phyloP scores from a whole-genome alignment of 2,329 filamentous ascomycete genomes.

The Ceratocystis colombiana region DNA sequence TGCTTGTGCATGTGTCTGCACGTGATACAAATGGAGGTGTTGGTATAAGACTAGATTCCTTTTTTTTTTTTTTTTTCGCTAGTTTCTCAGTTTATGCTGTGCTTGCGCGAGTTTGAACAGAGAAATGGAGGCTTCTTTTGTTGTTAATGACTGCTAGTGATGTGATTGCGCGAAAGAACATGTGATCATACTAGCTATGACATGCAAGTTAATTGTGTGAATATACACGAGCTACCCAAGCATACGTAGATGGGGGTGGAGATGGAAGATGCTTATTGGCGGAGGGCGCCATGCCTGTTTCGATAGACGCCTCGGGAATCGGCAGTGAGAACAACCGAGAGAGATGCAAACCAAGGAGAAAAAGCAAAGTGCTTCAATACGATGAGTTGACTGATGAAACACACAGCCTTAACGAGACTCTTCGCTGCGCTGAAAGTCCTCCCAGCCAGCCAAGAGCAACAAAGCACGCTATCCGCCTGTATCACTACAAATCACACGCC shows the following conservation, averaged over 20 bases:
- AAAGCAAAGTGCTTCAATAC: background rate
- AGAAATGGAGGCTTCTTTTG: too few relatives aligned
- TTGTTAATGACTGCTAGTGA: too few relatives aligned
- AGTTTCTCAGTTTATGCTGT: conserved; percentile 4
- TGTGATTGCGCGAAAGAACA: too few relatives aligned
- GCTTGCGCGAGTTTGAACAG: too few relatives aligned
- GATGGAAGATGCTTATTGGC: background rate
- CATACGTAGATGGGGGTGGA: too few relatives aligned
- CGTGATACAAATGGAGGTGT: too few relatives aligned
- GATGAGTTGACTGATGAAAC: too few relatives aligned
- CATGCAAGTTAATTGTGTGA: background rate
- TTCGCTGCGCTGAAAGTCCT: too few relatives aligned
- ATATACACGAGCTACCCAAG: background rate
- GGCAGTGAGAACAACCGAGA: background rate
- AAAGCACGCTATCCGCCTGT: conserved; percentile 1
- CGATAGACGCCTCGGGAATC: conserved; percentile 4
- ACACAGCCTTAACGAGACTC: too few relatives aligned
- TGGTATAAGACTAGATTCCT: too few relatives aligned
- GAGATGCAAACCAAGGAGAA: background rate
- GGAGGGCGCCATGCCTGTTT: background rate
- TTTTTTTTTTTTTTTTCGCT: background rate
- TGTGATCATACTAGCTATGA: too few relatives aligned
- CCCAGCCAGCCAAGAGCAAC: background rate
- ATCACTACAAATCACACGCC: conserved; percentile 6
- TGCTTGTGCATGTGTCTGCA: too few relatives aligned